phyloP scores from a whole-genome alignment of 495 filamentous ascomycete species.

The Xylaria flabelliformis region DNA sequence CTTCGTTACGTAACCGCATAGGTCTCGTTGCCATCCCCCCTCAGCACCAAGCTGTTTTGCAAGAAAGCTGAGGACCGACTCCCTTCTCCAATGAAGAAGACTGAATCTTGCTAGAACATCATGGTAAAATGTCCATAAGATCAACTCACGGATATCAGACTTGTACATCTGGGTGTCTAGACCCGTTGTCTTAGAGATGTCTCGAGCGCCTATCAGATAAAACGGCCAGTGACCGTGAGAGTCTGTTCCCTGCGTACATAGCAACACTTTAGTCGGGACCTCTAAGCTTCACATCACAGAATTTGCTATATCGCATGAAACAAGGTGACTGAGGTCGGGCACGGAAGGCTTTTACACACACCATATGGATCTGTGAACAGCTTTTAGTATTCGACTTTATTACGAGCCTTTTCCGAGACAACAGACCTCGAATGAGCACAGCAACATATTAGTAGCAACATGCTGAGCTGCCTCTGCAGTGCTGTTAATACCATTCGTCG shows the following conservation, averaged over 20 bases:
- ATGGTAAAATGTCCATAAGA: constrained; percentile 49
- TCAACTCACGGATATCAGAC: constrained; percentile 34
- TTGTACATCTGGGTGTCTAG: constrained; percentile 24
- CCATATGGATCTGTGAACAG: constrained; percentile 15
- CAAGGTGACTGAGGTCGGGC: not conserved
- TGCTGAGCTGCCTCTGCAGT: constrained; percentile 43
- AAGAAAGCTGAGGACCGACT: not conserved
- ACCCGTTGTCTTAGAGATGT: constrained; percentile 35
- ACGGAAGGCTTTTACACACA: not conserved
- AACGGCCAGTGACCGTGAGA: constrained; percentile 31
- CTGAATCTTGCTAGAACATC: constrained; percentile 45
- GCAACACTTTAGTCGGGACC: not conserved
- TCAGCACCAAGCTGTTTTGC: constrained; percentile 14
- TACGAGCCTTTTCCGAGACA: not conserved
- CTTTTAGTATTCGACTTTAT: not conserved
- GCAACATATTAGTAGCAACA: constrained; percentile 46
- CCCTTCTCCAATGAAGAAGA: constrained; percentile 40
- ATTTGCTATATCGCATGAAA: not conserved
- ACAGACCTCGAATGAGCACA: constrained; percentile 46
- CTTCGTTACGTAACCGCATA: constrained; percentile 14
- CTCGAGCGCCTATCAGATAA: constrained; percentile 34
- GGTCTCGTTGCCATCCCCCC: constrained; percentile 14
- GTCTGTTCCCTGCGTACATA: constrained; percentile 13
- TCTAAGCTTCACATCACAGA: not conserved
- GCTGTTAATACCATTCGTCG: constrained; percentile 23